Evolutionary conservation across 2,329 filamentous ascomycete species (phyloP), one percentile per base, ranked within the genome.

Genomic region (Aspergillus sp.): DNA sequence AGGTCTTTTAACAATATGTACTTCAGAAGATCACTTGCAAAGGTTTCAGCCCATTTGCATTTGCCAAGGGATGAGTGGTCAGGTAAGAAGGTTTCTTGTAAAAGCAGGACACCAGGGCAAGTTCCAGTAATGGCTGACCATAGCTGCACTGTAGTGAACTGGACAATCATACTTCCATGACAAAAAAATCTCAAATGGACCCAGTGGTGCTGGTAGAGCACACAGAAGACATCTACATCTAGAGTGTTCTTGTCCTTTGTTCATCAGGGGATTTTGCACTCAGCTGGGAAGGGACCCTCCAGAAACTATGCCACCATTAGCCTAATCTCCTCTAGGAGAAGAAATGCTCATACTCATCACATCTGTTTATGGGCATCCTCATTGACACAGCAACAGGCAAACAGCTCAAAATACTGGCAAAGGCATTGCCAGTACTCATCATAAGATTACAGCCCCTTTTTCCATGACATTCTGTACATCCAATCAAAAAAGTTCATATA

Each of bases 61-160:
- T 57, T 61, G 39, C 48, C 38, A 7, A 54, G 12, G 34, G 47
- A 46, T 8, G 28, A 45, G 29, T 52, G 43, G 12, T 10, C 28
- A 6, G 49, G 41, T 41, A 50, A 33, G 35, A 49, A 56, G 34
- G 44, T 48, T 30, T 53, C 48, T 38, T 57, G 46, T 32, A 41
- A 52, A 51, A 62, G 55, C 1, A 60, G 52, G 29, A 61, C 48
- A 26, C 53, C 45, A 26, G 53, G 52, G 29, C 47, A 46, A 4
- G 50, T 61, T 5, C 52, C 46, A 19, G 50, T 62, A 47, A 60
- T 59, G 6, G 53, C 44, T n/a, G 54, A 60, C 52, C 35, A 60
- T 35, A 61, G 54, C 35, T 56, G 29, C 43, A 59, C 38, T 7
- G 27, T 54, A 41, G 52, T 44, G 47, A 57, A 54, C 40, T 59